Percentiles rank a stretch among this genome's conserved stretches.
phyloP scores from a whole-genome alignment of 805 yeast species.

The Candida insectalens region DNA sequence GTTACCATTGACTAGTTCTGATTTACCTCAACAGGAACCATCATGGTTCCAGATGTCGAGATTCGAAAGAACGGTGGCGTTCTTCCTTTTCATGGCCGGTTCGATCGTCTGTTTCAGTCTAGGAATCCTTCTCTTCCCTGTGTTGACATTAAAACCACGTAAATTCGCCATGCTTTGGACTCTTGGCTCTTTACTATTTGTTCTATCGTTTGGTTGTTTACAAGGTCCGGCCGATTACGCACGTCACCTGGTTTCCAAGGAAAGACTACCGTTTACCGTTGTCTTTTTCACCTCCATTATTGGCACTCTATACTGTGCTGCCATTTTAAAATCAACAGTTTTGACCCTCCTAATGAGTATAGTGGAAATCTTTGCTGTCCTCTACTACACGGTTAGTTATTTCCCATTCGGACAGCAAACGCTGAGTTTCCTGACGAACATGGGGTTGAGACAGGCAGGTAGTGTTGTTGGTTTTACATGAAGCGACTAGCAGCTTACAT shows the following conservation, averaged over 20 bases:
- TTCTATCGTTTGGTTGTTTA: conserved; percentile 78
- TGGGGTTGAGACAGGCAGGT: conserved; percentile 26
- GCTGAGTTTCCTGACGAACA: conserved; percentile 37
- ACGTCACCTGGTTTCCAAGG: conserved; percentile 63
- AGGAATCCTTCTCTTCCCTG: conserved; percentile 81
- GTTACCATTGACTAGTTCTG: conserved; percentile 54
- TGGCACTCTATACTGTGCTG: conserved; percentile 69
- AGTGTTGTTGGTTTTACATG: conserved; percentile 36
- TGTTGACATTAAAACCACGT: conserved; percentile 78
- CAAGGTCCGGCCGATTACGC: conserved; percentile 87
- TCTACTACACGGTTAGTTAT: conserved; percentile 84
- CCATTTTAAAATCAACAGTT: conserved; percentile 59
- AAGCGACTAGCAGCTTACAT: no score
- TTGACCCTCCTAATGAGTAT: conserved; percentile 69
- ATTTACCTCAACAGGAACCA: conserved; percentile 49
- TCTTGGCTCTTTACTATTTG: conserved; percentile 79
- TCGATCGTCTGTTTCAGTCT: conserved; percentile 73
- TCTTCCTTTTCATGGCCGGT: conserved; percentile 66
- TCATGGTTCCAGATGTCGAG: conserved; percentile 68
- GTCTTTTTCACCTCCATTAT: conserved; percentile 76
- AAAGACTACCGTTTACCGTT: conserved; percentile 69
- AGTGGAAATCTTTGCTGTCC: conserved; percentile 74
- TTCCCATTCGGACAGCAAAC: conserved; percentile 94
- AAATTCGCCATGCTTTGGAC: conserved; percentile 91
- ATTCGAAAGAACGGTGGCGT: conserved; percentile 72